Conservation (phyloP, 345 rosid genomes). For the Euphorbia tirucalli region DNA sequence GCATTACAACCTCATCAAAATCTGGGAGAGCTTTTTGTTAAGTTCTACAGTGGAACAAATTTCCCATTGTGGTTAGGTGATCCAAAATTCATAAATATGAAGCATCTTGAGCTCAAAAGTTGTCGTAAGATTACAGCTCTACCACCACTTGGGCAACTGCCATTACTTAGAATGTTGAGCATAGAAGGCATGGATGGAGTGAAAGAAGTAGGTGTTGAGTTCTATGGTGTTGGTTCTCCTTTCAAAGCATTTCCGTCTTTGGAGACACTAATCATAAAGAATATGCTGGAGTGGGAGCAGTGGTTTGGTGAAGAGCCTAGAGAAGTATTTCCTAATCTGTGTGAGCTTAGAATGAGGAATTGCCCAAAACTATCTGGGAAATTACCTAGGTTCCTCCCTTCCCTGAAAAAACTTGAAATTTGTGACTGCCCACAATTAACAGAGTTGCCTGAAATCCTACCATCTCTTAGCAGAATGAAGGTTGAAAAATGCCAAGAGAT, state of each 20-base stretch:
- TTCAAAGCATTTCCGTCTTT: conserved; percentile 16
- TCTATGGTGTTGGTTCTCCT: conserved; percentile 13
- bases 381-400: conserved; percentile 3
- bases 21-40: not conserved
- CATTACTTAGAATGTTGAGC: not conserved
- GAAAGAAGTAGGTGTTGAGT: conserved; percentile 16
- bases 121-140: not conserved
- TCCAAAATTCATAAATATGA: not conserved
- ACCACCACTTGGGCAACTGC: conserved; percentile 9
- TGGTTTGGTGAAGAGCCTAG: no score
- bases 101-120: not conserved
- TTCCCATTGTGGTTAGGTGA: conserved; percentile 1
- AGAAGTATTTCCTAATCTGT: no score
- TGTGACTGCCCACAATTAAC: conserved; percentile 2
- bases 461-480: conserved; percentile 3
- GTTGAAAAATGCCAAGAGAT: not conserved
- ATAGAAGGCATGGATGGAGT: conserved; percentile 3
- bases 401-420: not conserved
- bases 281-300: no score
- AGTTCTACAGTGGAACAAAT: not conserved
- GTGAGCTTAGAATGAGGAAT: no score
- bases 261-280: conserved; percentile 12
- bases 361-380: no score
- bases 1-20: not conserved
- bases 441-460: conserved; percentile 7